Evolutionary conservation across 352 stramenopile genomes (phyloP).

Genomic region (Phytophthora syringae): DNA sequence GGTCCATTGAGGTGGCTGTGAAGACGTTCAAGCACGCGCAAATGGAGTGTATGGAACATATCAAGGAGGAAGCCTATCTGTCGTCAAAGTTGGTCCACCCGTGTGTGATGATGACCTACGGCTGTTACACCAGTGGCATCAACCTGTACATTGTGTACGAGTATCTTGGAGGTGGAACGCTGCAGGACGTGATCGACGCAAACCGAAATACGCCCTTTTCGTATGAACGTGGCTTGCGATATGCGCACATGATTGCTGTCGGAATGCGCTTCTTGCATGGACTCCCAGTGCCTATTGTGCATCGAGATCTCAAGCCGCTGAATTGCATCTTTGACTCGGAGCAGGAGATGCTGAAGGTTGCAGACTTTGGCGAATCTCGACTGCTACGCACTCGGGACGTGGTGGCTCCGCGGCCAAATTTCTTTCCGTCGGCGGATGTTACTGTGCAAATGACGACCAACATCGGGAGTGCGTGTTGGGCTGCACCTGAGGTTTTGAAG

Average conservation of each 20-base stretch:
- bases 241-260: constrained; percentile 83
- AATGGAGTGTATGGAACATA: constrained; percentile 78
- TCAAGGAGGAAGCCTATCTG: constrained; percentile 85
- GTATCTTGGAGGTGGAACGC: constrained; percentile 80
- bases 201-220: constrained; percentile 45
- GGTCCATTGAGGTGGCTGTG: constrained; percentile 74
- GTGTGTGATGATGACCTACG: constrained; percentile 87
- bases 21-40: constrained; percentile 86
- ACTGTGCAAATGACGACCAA: constrained; percentile 86
- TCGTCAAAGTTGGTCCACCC: constrained; percentile 80
- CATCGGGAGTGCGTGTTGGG: constrained; percentile 84
- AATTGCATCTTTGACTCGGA: constrained; percentile 87
- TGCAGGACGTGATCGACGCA: constrained; percentile 76
- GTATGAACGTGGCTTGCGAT: constrained; percentile 72
- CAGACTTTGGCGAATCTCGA: constrained; percentile 80
- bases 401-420: constrained; percentile 51
- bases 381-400: constrained; percentile 72
- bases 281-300: constrained; percentile 76
- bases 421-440: constrained; percentile 67
- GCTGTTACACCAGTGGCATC: constrained; percentile 79
- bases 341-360: constrained; percentile 81
- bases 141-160: constrained; percentile 88
- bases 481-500: constrained; percentile 74
- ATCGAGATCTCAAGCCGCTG: constrained; percentile 80
- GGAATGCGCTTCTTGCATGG: constrained; percentile 84